These are phyloP conservation scores for Penicillium sp. DNA, from an alignment of 2,329 filamentous ascomycete species.

Conservation along the genomic window DNA sequence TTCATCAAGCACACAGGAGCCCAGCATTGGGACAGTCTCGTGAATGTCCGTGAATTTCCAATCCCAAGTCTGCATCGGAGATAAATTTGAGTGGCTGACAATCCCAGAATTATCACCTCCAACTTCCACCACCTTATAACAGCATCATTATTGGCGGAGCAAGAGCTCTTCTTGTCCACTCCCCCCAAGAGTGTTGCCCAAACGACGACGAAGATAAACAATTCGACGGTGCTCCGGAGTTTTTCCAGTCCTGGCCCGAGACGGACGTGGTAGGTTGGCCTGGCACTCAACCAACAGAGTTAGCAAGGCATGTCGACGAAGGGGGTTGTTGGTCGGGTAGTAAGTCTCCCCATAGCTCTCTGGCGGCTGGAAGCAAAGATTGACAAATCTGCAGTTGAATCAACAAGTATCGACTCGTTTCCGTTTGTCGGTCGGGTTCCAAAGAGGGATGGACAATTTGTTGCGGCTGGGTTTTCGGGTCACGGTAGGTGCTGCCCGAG, in stretches of 20 bases:
- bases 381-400: neutral
- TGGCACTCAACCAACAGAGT: neutral
- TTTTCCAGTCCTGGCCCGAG: neutral
- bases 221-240: neutral
- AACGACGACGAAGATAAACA: neutral
- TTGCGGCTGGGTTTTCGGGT: neutral
- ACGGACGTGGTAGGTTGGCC: neutral
- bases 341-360: neutral
- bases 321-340: neutral
- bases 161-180: constrained; percentile 1
- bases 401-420: neutral
- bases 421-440: neutral
- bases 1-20: neutral
- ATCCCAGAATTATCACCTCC: neutral
- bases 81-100: neutral
- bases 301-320: neutral
- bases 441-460: neutral
- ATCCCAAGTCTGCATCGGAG: neutral
- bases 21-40: neutral
- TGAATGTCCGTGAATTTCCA: neutral
- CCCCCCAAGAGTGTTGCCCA: neutral
- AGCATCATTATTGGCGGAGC: neutral
- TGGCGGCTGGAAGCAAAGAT: no score
- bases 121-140: neutral
- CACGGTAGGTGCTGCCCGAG: neutral